phyloP scores from a whole-genome alignment of 805 yeast species.

The Saturnispora kantuleensis region DNA sequence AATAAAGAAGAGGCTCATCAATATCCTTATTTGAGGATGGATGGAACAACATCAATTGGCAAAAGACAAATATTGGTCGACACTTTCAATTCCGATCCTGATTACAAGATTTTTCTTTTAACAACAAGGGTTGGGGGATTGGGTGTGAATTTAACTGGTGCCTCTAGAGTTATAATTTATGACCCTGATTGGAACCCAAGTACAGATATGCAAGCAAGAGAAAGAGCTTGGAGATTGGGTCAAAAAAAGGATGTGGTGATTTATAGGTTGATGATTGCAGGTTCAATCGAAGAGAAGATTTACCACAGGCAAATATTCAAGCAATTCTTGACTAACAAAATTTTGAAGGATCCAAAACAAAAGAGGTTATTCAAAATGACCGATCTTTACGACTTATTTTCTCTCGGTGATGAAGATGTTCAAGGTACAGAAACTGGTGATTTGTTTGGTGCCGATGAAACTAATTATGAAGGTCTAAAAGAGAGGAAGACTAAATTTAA shows the following conservation, averaged over 20 bases:
- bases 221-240: constrained; percentile 94
- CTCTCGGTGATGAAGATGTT: constrained; percentile 65
- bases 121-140: constrained; percentile 96
- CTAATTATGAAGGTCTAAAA: constrained; percentile 26
- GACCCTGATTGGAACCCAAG: constrained; percentile 99
- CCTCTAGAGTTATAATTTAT: constrained; percentile 84
- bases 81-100: constrained; percentile 53
- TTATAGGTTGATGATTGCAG: constrained; percentile 86
- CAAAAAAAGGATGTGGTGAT: constrained; percentile 88
- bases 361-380: constrained; percentile 85
- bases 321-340: constrained; percentile 86
- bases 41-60: constrained; percentile 80
- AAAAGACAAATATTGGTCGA: constrained; percentile 75
- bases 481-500: constrained; percentile 27
- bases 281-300: constrained; percentile 92
- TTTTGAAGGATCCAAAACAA: constrained; percentile 91
- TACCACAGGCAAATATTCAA: constrained; percentile 96
- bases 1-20: constrained; percentile 20
- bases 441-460: constrained; percentile 43
- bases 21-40: constrained; percentile 72
- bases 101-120: constrained; percentile 57
- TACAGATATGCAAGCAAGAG: constrained; percentile 93
- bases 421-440: constrained; percentile 62
- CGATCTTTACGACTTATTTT: constrained; percentile 82
- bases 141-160: constrained; percentile 91